Conservation (phyloP, 225 moss, liverwort and hornwort species). For the Bryum argenteum region DNA sequence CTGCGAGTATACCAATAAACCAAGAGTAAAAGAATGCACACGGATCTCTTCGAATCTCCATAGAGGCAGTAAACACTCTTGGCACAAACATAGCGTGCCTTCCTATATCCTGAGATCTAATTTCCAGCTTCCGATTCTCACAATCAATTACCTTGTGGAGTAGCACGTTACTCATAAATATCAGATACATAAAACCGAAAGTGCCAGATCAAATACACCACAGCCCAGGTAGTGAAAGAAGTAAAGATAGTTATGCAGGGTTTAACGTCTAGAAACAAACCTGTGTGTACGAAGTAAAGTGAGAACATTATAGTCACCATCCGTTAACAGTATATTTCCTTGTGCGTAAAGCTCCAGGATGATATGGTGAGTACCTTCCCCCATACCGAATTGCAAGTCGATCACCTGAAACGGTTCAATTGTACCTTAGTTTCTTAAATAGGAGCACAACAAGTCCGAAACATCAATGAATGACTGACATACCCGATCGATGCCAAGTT, state of each 20-base stretch:
- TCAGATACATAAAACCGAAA: slow-evolving; percentile 4
- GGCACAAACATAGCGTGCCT: neutral
- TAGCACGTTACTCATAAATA: slow-evolving; percentile 12
- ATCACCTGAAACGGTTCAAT: slow-evolving; percentile 57
- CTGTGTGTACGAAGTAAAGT: slow-evolving; percentile 81
- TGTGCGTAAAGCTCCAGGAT: slow-evolving; percentile 83
- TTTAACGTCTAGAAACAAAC: slow-evolving; percentile 32
- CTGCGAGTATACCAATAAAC: slow-evolving; percentile 33
- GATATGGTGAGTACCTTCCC: slow-evolving; percentile 77
- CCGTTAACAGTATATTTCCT: slow-evolving; percentile 82
- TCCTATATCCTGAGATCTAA: neutral
- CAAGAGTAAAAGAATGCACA: neutral
- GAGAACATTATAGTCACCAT: slow-evolving; percentile 75
- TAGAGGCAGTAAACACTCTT: slow-evolving; percentile 1
- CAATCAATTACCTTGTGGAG: slow-evolving; percentile 1
- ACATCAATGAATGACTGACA: slow-evolving; percentile 1
- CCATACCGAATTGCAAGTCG: slow-evolving; percentile 89
- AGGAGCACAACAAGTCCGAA: slow-evolving; percentile 14
- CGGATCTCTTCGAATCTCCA: slow-evolving; percentile 11
- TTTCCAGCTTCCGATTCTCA: slow-evolving; percentile 1
- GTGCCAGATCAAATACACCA: neutral
- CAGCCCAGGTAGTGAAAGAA: slow-evolving; percentile 16
- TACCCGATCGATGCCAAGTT: slow-evolving; percentile 89
- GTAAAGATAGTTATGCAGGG: neutral
- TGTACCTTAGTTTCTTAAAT: slow-evolving; percentile 3